Conservation (phyloP, 2,329 filamentous ascomycete genomes). For the Ceratocystis smalleyi region DNA sequence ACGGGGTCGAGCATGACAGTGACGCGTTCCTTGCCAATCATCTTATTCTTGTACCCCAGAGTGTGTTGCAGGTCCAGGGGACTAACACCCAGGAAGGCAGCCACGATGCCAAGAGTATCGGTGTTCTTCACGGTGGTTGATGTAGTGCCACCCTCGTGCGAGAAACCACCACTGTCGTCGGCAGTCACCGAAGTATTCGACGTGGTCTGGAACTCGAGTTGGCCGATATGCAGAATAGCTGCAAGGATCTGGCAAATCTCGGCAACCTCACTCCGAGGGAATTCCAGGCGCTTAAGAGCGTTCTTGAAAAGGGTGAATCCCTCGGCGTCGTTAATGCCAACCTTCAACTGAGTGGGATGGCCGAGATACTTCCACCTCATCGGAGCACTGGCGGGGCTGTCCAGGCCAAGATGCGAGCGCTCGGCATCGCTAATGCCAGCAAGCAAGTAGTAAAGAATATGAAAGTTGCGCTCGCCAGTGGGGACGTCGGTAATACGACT, state of each 20-base stretch:
- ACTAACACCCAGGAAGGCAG: constrained; percentile 84
- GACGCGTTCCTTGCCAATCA: constrained; percentile 88
- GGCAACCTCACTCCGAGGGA: constrained; percentile 81
- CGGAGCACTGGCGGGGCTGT: constrained; percentile 36
- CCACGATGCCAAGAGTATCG: constrained; percentile 69
- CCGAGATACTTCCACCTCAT: constrained; percentile 94
- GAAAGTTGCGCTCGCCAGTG: constrained; percentile 91
- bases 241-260: constrained; percentile 93
- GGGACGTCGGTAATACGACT: constrained; percentile 84
- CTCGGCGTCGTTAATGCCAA: constrained; percentile 88
- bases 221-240: constrained; percentile 89
- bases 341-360: constrained; percentile 90
- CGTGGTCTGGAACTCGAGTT: constrained; percentile 80
- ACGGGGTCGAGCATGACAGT: constrained; percentile 93
- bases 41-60: constrained; percentile 91
- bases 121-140: constrained; percentile 86
- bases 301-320: constrained; percentile 98
- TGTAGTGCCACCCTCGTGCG: constrained; percentile 78
- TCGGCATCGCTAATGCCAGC: constrained; percentile 83
- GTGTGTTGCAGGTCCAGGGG: constrained; percentile 70
- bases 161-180: constrained; percentile 91
- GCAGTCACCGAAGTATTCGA: constrained; percentile 62
- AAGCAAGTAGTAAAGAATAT: constrained; percentile 87
- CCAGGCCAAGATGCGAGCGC: constrained; percentile 63
- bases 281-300: constrained; percentile 82